phyloP scores from a whole-genome alignment of 148 eudicot genomes.

The Rhododendron simsii region DNA sequence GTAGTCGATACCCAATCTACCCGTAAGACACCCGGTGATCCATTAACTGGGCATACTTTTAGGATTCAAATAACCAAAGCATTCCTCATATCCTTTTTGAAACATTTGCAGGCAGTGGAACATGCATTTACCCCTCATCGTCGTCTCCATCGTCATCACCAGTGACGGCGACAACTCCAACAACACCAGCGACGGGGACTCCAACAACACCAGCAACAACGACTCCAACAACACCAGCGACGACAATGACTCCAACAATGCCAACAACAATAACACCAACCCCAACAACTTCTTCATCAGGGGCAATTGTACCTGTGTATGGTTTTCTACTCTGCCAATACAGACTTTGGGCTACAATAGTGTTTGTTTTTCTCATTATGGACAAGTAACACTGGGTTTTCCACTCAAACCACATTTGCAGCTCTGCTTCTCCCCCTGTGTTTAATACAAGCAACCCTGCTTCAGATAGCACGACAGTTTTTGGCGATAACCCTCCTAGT shows the following conservation, averaged over 20 bases:
- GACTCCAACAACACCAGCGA: conserved; percentile 16
- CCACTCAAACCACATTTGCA: conserved; percentile 23
- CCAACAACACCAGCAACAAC: conserved; percentile 11
- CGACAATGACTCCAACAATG: conserved; percentile 12
- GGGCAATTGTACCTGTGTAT: conserved; percentile 39
- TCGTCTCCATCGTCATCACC: conserved; percentile 20
- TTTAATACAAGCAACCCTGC: conserved; percentile 42
- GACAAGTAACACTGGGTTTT: background rate
- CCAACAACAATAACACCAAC: conserved; percentile 15
- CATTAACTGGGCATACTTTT: background rate
- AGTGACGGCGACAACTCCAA: conserved; percentile 16
- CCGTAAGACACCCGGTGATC: background rate
- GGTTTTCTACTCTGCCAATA: conserved; percentile 5
- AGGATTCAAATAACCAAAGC: background rate
- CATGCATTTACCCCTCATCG: conserved; percentile 55
- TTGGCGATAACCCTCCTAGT: conserved; percentile 39
- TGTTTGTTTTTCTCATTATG: background rate
- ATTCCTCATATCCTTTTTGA: conserved; percentile 7
- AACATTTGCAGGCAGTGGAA: conserved; percentile 59
- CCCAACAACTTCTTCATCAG: conserved; percentile 38
- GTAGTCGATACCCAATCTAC: background rate
- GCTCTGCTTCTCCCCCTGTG: conserved; percentile 48
- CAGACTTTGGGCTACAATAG: background rate
- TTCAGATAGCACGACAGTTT: conserved; percentile 25
- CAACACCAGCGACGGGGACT: conserved; percentile 9